Evolutionary conservation across 2,329 filamentous ascomycete species (phyloP).

Genomic region (Hymenoscyphus repandus): DNA sequence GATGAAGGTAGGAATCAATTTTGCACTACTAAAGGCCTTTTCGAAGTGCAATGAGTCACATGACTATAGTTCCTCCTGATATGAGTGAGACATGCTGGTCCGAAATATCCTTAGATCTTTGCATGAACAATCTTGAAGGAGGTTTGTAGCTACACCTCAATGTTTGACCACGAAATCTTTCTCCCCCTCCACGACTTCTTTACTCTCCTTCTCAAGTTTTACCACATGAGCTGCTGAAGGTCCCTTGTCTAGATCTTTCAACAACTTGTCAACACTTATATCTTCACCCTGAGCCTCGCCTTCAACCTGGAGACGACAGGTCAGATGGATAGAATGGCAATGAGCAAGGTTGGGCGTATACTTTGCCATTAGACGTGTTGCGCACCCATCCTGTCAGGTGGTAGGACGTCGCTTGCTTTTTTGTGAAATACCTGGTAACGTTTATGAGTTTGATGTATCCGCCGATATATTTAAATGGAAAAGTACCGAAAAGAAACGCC

Average conservation of each 20-base stretch:
- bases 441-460: background rate
- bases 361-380: conserved; percentile 53
- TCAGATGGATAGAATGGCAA: background rate
- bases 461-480: background rate
- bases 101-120: background rate
- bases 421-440: conserved; percentile 48
- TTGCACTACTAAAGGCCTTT: too few relatives aligned
- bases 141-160: background rate
- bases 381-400: conserved; percentile 57
- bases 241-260: conserved; percentile 71
- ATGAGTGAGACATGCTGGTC: too few relatives aligned
- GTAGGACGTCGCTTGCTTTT: conserved; percentile 44
- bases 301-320: conserved; percentile 58
- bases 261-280: conserved; percentile 59
- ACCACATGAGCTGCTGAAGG: conserved; percentile 68
- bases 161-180: conserved; percentile 51
- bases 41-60: too few relatives aligned
- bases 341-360: conserved; percentile 19
- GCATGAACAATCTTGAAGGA: background rate
- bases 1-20: too few relatives aligned
- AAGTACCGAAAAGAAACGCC: conserved; percentile 19
- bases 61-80: too few relatives aligned
- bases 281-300: conserved; percentile 81
- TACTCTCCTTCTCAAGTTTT: conserved; percentile 64
- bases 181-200: conserved; percentile 63